These are phyloP conservation scores for Pseudocercospora crystallina DNA, from an alignment of 2,329 filamentous ascomycete genomes.

Conservation along the genomic window DNA sequence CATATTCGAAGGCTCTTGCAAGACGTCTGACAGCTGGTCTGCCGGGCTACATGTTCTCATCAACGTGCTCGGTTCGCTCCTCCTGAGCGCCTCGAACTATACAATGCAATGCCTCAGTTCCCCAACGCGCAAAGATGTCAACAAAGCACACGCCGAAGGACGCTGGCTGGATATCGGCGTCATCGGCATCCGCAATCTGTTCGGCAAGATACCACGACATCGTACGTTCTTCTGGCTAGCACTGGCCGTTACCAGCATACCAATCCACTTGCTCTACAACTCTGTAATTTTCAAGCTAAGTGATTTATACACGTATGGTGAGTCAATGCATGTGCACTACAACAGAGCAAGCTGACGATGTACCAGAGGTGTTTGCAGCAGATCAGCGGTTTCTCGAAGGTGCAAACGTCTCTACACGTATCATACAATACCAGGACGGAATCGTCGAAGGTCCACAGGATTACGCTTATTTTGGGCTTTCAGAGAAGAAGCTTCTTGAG, in stretches of 20 bases:
- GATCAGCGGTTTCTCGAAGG: too few relatives aligned
- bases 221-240: slow-evolving; percentile 28
- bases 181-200: slow-evolving; percentile 42
- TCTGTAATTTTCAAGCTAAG: slow-evolving; percentile 31
- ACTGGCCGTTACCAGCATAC: slow-evolving; percentile 34
- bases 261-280: slow-evolving; percentile 41
- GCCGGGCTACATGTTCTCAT: slow-evolving; percentile 45
- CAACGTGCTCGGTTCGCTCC: slow-evolving; percentile 47
- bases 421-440: too few relatives aligned
- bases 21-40: slow-evolving; percentile 13
- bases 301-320: slow-evolving; percentile 1
- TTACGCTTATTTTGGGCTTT: too few relatives aligned
- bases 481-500: too few relatives aligned
- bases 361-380: too few relatives aligned
- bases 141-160: slow-evolving; percentile 46
- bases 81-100: slow-evolving; percentile 52
- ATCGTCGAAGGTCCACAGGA: too few relatives aligned
- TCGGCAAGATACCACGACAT: slow-evolving; percentile 20
- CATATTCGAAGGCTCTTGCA: slow-evolving; percentile 27
- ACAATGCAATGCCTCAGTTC: slow-evolving; percentile 54
- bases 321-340: too few relatives aligned
- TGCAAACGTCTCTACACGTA: too few relatives aligned
- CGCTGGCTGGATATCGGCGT: slow-evolving; percentile 50
- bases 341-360: too few relatives aligned
- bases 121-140: slow-evolving; percentile 51